phyloP scores from a whole-genome alignment of 2,329 filamentous ascomycete genomes.

The Fonsecaea pugnacius region DNA sequence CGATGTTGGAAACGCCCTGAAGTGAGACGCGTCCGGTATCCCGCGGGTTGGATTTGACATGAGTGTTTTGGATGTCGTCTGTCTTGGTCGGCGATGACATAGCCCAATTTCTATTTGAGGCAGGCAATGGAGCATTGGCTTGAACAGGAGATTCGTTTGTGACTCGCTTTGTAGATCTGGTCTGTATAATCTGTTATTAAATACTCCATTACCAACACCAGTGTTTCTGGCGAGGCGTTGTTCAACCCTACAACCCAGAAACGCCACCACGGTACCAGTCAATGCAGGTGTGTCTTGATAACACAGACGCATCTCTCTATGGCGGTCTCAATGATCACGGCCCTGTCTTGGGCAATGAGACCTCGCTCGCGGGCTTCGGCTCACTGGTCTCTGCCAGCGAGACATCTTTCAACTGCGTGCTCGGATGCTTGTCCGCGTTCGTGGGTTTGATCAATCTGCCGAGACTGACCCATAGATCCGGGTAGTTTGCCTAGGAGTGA shows the following conservation, averaged over 20 bases:
- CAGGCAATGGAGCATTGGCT: background rate
- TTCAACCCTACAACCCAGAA: background rate
- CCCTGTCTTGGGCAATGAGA: background rate
- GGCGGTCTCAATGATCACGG: background rate
- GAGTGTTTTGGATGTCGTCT: background rate
- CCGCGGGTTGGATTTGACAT: background rate
- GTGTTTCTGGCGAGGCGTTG: no score
- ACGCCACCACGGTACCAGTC: no score
- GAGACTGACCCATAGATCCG: conserved; percentile 26
- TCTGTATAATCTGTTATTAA: background rate
- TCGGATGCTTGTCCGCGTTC: background rate
- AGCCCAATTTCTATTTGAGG: background rate
- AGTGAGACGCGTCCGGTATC: background rate
- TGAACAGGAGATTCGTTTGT: background rate
- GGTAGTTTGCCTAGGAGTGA: conserved; percentile 26
- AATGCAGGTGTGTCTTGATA: background rate
- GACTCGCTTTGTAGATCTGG: background rate
- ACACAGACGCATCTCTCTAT: background rate
- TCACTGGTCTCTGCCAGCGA: background rate
- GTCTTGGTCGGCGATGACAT: background rate
- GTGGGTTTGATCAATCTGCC: background rate
- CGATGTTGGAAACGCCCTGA: conserved; percentile 27
- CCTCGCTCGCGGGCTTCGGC: background rate
- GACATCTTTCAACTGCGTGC: background rate
- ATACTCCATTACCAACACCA: no score